Evolutionary conservation across 495 filamentous ascomycete genomes (phyloP).

Genomic region (Podospora didyma): DNA sequence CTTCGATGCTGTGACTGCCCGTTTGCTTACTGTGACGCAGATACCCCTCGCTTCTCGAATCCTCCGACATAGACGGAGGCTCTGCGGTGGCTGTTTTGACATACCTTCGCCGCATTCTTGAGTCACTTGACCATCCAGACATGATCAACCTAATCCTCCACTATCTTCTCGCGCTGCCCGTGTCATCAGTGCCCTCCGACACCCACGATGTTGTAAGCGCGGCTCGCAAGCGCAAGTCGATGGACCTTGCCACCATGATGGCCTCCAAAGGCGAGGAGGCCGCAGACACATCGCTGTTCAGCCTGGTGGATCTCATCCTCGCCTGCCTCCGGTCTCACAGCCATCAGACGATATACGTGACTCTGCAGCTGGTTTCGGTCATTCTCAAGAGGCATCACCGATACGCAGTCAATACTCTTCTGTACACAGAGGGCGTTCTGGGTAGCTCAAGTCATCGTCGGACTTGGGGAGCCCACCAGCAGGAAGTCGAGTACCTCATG

Average conservation of each 20-base stretch:
- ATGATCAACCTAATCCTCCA: slow-evolving; percentile 90
- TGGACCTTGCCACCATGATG: slow-evolving; percentile 77
- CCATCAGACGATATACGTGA: slow-evolving; percentile 82
- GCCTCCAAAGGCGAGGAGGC: slow-evolving; percentile 63
- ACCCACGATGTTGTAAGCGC: slow-evolving; percentile 45
- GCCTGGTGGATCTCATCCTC: slow-evolving; percentile 84
- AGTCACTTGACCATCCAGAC: slow-evolving; percentile 85
- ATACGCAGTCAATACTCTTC: slow-evolving; percentile 73
- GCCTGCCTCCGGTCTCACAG: slow-evolving; percentile 80
- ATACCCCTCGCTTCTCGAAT: slow-evolving; percentile 93
- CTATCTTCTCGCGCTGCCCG: slow-evolving; percentile 78
- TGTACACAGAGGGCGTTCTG: slow-evolving; percentile 58
- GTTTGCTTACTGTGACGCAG: slow-evolving; percentile 42
- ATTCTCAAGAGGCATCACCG: slow-evolving; percentile 83
- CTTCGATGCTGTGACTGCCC: not conserved
- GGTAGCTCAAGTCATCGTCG: slow-evolving; percentile 47
- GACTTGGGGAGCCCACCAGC: slow-evolving; percentile 74
- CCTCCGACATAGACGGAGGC: slow-evolving; percentile 92
- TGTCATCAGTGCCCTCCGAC: slow-evolving; percentile 21
- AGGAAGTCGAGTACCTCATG: slow-evolving; percentile 71
- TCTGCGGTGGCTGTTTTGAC: slow-evolving; percentile 94
- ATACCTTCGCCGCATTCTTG: slow-evolving; percentile 85
- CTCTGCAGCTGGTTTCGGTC: slow-evolving; percentile 76
- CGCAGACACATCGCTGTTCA: slow-evolving; percentile 84
- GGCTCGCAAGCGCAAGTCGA: slow-evolving; percentile 77